Evolutionary conservation across 208 protist genomes (phyloP).

Genomic region (Leishmania martiniquensis): DNA sequence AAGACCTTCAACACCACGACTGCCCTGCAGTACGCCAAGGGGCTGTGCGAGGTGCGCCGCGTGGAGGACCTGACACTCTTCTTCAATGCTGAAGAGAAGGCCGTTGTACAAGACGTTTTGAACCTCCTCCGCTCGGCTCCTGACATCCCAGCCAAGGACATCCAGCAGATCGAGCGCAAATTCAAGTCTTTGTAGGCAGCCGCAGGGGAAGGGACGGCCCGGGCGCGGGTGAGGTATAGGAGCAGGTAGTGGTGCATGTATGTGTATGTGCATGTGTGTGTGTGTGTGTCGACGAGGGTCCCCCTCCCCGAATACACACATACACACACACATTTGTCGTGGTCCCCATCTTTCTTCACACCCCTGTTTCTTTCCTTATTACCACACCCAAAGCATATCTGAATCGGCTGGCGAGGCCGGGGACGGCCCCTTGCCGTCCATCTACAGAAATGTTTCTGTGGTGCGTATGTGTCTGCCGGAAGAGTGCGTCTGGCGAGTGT

Average conservation of each 20-base stretch:
- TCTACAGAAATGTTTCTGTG: no score
- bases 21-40: conserved; percentile 65
- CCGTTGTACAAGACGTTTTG: conserved; percentile 60
- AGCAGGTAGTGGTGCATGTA: background rate
- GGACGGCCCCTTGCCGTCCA: no score
- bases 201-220: background rate
- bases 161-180: conserved; percentile 54
- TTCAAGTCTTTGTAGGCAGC: conserved; percentile 41
- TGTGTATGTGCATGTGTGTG: background rate
- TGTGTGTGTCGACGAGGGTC: background rate
- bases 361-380: background rate
- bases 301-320: no score
- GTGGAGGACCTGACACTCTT: conserved; percentile 84
- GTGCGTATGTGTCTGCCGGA: background rate
- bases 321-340: background rate
- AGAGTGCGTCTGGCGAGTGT: background rate
- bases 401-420: no score
- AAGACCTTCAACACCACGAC: conserved; percentile 38
- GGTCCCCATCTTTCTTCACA: background rate
- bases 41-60: conserved; percentile 72
- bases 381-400: no score
- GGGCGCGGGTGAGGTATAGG: background rate
- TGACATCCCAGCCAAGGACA: conserved; percentile 47
- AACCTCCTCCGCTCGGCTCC: conserved; percentile 41
- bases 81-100: conserved; percentile 73